Evolutionary conservation across 768 basidiomycete genomes (phyloP).

Genomic region (Lactarius hengduanensis): DNA sequence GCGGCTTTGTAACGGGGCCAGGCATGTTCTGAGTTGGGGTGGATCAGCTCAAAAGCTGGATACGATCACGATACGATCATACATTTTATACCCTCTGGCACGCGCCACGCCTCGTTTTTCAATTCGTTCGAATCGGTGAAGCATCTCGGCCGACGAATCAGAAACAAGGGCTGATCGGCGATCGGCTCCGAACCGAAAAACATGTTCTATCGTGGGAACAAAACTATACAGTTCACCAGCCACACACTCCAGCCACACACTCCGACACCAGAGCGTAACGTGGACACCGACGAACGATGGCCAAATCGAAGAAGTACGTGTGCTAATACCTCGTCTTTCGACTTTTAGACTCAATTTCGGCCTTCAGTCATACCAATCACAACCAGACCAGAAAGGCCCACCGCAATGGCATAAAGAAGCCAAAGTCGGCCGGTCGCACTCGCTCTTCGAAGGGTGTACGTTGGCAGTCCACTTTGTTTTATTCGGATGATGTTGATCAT

Average conservation of each 20-base stretch:
- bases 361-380: slow-evolving; percentile 81
- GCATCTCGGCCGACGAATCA: slow-evolving; percentile 5
- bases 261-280: slow-evolving; percentile 21
- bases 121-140: no score
- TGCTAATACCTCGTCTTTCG: slow-evolving; percentile 19
- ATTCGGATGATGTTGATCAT: slow-evolving; percentile 11
- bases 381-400: slow-evolving; percentile 98
- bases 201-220: slow-evolving; percentile 2
- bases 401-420: slow-evolving; percentile 94
- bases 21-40: slow-evolving; percentile 44
- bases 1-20: slow-evolving; percentile 55
- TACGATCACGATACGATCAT: neutral
- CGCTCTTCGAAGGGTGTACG: slow-evolving; percentile 90
- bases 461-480: slow-evolving; percentile 52
- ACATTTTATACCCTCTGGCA: neutral
- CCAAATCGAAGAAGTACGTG: slow-evolving; percentile 96
- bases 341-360: slow-evolving; percentile 16
- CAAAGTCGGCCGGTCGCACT: slow-evolving; percentile 60
- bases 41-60: neutral
- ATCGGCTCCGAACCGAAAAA: slow-evolving; percentile 17
- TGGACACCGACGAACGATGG: slow-evolving; percentile 53
- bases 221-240: slow-evolving; percentile 36
- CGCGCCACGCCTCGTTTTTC: neutral
- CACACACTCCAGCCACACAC: slow-evolving; percentile 32
- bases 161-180: slow-evolving; percentile 8